Evolutionary conservation across 208 protist genomes (phyloP).

Genomic region (Endotrypanum monterogeii): DNA sequence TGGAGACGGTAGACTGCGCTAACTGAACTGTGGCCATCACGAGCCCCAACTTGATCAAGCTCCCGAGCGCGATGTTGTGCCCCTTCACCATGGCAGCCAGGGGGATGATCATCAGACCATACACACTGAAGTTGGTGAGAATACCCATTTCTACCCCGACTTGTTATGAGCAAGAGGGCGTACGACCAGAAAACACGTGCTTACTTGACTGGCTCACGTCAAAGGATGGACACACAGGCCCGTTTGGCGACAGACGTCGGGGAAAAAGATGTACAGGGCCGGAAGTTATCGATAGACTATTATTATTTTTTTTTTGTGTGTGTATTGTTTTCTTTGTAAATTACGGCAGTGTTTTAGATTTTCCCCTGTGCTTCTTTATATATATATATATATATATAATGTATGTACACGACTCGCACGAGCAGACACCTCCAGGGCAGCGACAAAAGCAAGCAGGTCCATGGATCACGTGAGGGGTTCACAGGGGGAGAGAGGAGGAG

Average conservation of each 20-base stretch:
- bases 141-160: conserved; percentile 49
- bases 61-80: conserved; percentile 53
- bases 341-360: not conserved
- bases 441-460: not conserved
- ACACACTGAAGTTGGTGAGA: conserved; percentile 68
- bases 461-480: not conserved
- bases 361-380: not conserved
- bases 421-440: too few relatives aligned
- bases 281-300: not conserved
- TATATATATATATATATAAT: not conserved
- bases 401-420: not conserved
- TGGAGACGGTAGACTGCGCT: conserved; percentile 53
- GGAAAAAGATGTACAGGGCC: not conserved
- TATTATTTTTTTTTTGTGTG: not conserved
- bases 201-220: not conserved
- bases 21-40: conserved; percentile 53
- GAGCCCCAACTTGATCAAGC: conserved; percentile 36
- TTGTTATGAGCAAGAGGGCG: conserved; percentile 3
- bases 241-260: too few relatives aligned
- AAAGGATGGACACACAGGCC: not conserved
- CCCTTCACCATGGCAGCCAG: conserved; percentile 60
- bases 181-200: not conserved
- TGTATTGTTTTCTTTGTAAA: not conserved
- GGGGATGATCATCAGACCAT: conserved; percentile 76
- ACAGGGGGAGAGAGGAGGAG: not conserved